Base-by-base conservation (phyloP, 495 filamentous ascomycete genomes). In the Ramalina intermedia region DNA sequence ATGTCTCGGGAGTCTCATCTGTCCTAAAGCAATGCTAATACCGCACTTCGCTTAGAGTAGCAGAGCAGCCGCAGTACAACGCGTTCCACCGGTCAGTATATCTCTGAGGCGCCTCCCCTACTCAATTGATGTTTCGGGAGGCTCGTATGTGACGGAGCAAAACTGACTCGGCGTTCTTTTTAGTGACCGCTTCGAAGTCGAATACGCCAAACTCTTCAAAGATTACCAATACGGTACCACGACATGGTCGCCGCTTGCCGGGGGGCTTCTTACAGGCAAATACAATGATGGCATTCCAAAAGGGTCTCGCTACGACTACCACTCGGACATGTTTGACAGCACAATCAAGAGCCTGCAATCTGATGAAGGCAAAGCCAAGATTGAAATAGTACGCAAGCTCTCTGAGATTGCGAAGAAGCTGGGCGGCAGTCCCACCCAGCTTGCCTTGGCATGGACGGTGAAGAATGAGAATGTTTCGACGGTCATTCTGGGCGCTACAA, bases 41-140 rank as follows among this genome's bases (percentile, higher is more conserved):
- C 29, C 2, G 29, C 29, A 13, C 8, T 13, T 33, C 7, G 12
- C 29, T 33, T 13, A 33, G 29, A 7, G 61, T 84, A 21, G 81
- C 85, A 63, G 87, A 94, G 63, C 87, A 94, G 69, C 86, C 87
- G 24, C 72, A 80, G 55, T 93, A 93, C 64, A 89, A 87, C 66
- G 75, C 89, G 62, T 69, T 93, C 20, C 66, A 65, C 41, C 79
- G 70, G 23, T 24, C 23, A 24, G 23, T 24, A 24, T 24, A 24
- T 24, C 23, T 24, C 23, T 24, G 23, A 24, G 23, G 23, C 23
- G 23, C 23, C 23, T 6, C 0, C 23, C 3, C 23, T 24, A 6
- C 23, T 3, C 23, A 24, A 24, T 4, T 6, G 23, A 24, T 24
- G 6, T 24, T 24, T 24, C 23, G 23, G 23, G 23, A 24, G 23